phyloP scores from a whole-genome alignment of 1,139 yeast species.

The Candida sojae region DNA sequence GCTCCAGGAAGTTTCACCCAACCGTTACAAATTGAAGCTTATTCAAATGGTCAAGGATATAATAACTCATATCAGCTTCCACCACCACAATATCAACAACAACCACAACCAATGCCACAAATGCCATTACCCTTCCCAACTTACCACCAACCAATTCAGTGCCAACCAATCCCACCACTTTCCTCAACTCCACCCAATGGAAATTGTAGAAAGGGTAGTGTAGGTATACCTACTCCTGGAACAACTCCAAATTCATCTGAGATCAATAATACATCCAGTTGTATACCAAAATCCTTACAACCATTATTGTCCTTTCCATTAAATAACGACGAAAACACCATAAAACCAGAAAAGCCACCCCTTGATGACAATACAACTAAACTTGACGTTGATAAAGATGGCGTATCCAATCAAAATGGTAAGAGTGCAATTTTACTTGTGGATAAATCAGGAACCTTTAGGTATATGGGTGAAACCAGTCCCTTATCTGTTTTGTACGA shows the following conservation, averaged over 20 bases:
- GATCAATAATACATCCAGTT: slow-evolving; percentile 4
- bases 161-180: not conserved
- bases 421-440: slow-evolving; percentile 19
- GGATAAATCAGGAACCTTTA: slow-evolving; percentile 23
- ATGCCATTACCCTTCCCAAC: not conserved
- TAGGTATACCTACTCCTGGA: slow-evolving; percentile 14
- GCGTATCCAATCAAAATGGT: slow-evolving; percentile 18
- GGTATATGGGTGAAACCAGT: slow-evolving; percentile 30
- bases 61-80: not conserved
- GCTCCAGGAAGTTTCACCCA: slow-evolving; percentile 1
- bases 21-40: slow-evolving; percentile 2
- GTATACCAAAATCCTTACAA: slow-evolving; percentile 27
- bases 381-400: slow-evolving; percentile 6
- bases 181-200: not conserved
- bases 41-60: not conserved
- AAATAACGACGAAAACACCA: slow-evolving; percentile 9
- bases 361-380: not conserved
- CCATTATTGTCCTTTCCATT: slow-evolving; percentile 27
- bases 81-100: slow-evolving; percentile 8
- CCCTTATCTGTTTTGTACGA: slow-evolving; percentile 27
- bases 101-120: not conserved
- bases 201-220: not conserved
- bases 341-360: not conserved
- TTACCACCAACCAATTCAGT: slow-evolving; percentile 2
- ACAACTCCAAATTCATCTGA: slow-evolving; percentile 11